Evolutionary conservation across 305 asterid genomes (phyloP).

Genomic region (Plantago rigida): DNA sequence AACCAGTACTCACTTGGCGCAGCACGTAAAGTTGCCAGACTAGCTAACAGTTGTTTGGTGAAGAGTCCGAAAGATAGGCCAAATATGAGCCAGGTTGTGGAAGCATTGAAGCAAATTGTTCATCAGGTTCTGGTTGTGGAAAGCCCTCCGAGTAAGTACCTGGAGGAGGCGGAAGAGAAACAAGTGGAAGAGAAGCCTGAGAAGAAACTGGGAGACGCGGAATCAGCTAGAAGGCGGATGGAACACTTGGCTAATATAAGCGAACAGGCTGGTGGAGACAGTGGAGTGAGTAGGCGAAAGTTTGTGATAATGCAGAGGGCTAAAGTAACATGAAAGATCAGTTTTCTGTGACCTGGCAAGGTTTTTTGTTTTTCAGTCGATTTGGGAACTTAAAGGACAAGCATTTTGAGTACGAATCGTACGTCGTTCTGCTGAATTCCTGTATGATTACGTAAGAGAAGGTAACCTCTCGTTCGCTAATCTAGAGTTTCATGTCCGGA

Average conservation of each 20-base stretch:
- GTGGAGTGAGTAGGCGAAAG: slow-evolving; percentile 46
- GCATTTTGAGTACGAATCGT: background rate
- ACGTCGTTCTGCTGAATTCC: background rate
- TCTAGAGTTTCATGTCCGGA: too few relatives aligned
- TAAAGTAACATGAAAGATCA: slow-evolving; percentile 33
- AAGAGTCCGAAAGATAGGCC: slow-evolving; percentile 64
- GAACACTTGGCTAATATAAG: slow-evolving; percentile 67
- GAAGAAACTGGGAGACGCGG: slow-evolving; percentile 32
- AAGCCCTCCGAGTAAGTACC: slow-evolving; percentile 31
- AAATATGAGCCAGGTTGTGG: slow-evolving; percentile 72
- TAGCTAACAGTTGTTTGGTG: slow-evolving; percentile 64
- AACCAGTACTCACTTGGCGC: slow-evolving; percentile 46
- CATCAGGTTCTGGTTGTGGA: slow-evolving; percentile 29
- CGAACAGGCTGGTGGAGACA: slow-evolving; percentile 52
- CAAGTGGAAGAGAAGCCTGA: slow-evolving; percentile 27
- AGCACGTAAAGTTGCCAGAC: slow-evolving; percentile 52
- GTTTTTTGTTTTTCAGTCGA: background rate
- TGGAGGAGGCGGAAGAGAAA: slow-evolving; percentile 22
- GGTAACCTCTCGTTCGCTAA: too few relatives aligned
- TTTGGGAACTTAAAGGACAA: background rate
- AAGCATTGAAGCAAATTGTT: slow-evolving; percentile 38
- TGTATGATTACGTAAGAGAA: too few relatives aligned
- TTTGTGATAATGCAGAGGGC: slow-evolving; percentile 63
- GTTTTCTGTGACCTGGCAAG: background rate
- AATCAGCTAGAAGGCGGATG: slow-evolving; percentile 60